phyloP scores from a whole-genome alignment of 805 yeast genomes.

The Saturnispora hagleri region DNA sequence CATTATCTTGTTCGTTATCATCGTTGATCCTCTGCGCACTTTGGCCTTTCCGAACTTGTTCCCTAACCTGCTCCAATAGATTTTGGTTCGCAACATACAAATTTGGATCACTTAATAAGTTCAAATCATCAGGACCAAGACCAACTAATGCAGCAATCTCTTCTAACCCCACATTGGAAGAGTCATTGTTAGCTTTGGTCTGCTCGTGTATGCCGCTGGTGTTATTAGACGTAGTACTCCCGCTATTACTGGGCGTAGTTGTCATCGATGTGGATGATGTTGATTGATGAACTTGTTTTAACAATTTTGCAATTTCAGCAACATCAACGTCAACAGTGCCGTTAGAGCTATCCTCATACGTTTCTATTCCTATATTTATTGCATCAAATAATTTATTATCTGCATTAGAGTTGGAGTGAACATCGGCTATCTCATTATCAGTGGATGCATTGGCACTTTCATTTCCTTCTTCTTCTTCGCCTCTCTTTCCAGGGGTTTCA shows the following conservation, averaged over 20 bases:
- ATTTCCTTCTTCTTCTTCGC: background rate
- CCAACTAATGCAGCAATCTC: slow-evolving; percentile 5
- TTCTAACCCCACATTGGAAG: background rate
- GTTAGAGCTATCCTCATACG: background rate
- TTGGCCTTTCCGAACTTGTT: slow-evolving; percentile 5
- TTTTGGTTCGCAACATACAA: slow-evolving; percentile 3
- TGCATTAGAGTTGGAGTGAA: background rate
- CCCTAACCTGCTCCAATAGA: slow-evolving; percentile 7
- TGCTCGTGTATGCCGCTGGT: background rate
- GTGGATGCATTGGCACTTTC: background rate
- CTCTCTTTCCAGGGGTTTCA: background rate
- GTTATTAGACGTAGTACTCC: background rate
- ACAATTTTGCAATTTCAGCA: slow-evolving; percentile 13
- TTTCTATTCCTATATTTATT: slow-evolving; percentile 1
- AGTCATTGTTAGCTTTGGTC: background rate
- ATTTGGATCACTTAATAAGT: slow-evolving; percentile 1
- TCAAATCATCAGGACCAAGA: slow-evolving; percentile 5
- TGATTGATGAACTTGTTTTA: slow-evolving; percentile 13
- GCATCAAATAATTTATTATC: slow-evolving; percentile 1
- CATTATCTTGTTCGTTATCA: slow-evolving; percentile 1
- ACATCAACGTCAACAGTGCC: slow-evolving; percentile 9
- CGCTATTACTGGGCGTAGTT: background rate
- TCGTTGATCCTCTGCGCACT: background rate
- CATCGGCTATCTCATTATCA: background rate
- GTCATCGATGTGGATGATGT: slow-evolving; percentile 2